A percentile compares a stretch with the other conserved stretches of the same genome.
Conservation (phyloP, 345 rosid species). For the Crucihimalaya himalaica region DNA sequence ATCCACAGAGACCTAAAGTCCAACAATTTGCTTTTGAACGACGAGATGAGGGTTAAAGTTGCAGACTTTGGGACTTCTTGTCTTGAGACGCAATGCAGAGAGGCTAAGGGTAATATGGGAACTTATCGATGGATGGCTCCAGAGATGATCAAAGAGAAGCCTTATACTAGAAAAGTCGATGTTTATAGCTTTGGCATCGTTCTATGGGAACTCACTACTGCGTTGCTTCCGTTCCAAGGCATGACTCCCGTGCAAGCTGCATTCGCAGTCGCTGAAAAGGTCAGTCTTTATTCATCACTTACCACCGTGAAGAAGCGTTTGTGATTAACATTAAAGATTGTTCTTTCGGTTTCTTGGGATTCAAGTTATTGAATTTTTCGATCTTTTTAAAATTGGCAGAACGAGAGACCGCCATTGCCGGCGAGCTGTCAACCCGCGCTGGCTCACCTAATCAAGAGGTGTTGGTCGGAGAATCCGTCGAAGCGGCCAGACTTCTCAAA, state of each 20-base stretch:
- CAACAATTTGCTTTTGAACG: slow-evolving; percentile 84
- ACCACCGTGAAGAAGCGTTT: neutral
- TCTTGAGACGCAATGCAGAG: slow-evolving; percentile 87
- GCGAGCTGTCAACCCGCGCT: slow-evolving; percentile 90
- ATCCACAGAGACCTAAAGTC: slow-evolving; percentile 97
- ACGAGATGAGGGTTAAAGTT: slow-evolving; percentile 95
- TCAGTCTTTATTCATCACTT: slow-evolving; percentile 22
- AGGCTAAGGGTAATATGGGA: slow-evolving; percentile 93
- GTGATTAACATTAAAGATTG: neutral
- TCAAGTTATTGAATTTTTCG: neutral
- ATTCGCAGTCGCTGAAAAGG: slow-evolving; percentile 98
- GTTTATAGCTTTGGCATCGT: slow-evolving; percentile 98
- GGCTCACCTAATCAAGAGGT: slow-evolving; percentile 85
- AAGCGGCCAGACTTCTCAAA: slow-evolving; percentile 88
- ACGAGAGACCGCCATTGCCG: slow-evolving; percentile 88
- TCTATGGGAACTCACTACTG: slow-evolving; percentile 97
- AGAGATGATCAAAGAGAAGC: slow-evolving; percentile 96
- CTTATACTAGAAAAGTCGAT: slow-evolving; percentile 89
- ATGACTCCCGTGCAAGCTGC: slow-evolving; percentile 99
- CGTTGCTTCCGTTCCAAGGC: slow-evolving; percentile 98
- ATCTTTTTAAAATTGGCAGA: slow-evolving; percentile 41
- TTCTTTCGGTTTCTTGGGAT: neutral
- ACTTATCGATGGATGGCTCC: slow-evolving; percentile 99
- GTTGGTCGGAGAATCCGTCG: slow-evolving; percentile 88
- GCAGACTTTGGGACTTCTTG: slow-evolving; percentile 98